These are phyloP conservation scores for Grosmannia serpens DNA, from an alignment of 2,329 filamentous ascomycete genomes.

Conservation along the genomic window DNA sequence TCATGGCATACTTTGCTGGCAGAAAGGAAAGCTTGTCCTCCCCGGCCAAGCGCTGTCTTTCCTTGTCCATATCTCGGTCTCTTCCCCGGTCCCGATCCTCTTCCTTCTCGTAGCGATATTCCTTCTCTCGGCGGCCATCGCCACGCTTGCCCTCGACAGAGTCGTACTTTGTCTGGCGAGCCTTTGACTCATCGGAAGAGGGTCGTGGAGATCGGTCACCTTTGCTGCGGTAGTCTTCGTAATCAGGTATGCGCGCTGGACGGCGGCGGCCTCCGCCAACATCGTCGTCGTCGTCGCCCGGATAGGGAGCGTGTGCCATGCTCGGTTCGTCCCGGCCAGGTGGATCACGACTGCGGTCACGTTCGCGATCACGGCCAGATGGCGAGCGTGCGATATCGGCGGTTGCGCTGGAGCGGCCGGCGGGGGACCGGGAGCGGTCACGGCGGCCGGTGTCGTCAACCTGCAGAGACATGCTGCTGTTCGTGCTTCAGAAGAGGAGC, in stretches of 20 bases:
- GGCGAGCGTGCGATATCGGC: slow-evolving; percentile 9
- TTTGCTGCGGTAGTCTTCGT: slow-evolving; percentile 17
- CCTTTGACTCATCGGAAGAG: slow-evolving; percentile 19
- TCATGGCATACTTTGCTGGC: slow-evolving; percentile 34
- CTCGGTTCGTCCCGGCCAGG: neutral
- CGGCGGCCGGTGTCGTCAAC: slow-evolving; percentile 33
- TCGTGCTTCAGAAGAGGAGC: neutral
- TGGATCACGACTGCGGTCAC: slow-evolving; percentile 20
- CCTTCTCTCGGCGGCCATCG: slow-evolving; percentile 16
- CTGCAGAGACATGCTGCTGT: slow-evolving; percentile 38
- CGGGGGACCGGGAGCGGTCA: slow-evolving; percentile 35
- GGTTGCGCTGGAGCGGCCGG: slow-evolving; percentile 22
- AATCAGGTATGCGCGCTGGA: slow-evolving; percentile 19
- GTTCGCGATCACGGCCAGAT: slow-evolving; percentile 17
- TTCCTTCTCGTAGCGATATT: slow-evolving; percentile 16
- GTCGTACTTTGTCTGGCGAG: slow-evolving; percentile 25
- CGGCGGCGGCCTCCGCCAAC: slow-evolving; percentile 19
- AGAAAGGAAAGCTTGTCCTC: slow-evolving; percentile 32
- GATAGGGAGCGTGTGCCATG: slow-evolving; percentile 33
- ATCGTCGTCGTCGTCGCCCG: slow-evolving; percentile 23
- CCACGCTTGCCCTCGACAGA: slow-evolving; percentile 17
- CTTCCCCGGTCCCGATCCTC: slow-evolving; percentile 10
- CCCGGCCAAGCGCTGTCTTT: slow-evolving; percentile 20
- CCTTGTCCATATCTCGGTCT: slow-evolving; percentile 12
- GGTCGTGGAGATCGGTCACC: slow-evolving; percentile 10